phyloP scores from a whole-genome alignment of 2,329 filamentous ascomycete species.

The Nemania serpens region DNA sequence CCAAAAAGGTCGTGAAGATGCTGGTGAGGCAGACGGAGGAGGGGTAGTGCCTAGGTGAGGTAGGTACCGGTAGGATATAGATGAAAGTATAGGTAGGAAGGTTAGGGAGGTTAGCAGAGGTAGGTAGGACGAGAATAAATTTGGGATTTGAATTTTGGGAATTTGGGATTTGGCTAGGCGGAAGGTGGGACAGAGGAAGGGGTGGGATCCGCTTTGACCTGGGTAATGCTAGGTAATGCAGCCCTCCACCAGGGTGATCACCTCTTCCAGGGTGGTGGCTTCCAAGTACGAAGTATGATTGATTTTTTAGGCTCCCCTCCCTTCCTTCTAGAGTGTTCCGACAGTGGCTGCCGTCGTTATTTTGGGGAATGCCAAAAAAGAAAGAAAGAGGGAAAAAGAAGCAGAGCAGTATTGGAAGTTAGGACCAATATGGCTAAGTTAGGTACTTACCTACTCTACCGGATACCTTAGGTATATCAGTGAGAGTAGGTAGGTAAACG shows the following conservation, averaged over 20 bases:
- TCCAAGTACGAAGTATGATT: neutral
- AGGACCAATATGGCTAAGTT: no score
- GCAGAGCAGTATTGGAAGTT: no score
- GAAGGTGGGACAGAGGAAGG: slow-evolving; percentile 19
- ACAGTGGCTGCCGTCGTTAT: no score
- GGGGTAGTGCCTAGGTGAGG: no score
- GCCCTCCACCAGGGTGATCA: neutral
- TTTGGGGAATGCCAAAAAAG: no score
- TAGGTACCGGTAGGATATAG: no score
- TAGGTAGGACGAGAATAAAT: slow-evolving; percentile 2
- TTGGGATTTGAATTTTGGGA: slow-evolving; percentile 9
- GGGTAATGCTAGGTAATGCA: slow-evolving; percentile 2
- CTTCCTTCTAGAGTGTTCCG: neutral
- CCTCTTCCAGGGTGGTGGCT: slow-evolving; percentile 10
- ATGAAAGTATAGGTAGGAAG: neutral
- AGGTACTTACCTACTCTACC: no score
- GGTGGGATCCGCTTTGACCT: slow-evolving; percentile 23
- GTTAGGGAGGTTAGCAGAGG: neutral
- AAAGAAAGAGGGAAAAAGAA: no score
- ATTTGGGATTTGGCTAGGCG: slow-evolving; percentile 16
- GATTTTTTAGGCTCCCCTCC: neutral
- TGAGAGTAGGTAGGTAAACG: no score
- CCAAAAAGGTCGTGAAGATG: no score
- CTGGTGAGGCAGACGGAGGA: no score
- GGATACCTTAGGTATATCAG: no score